A percentile compares a stretch with the other conserved stretches of the same genome.
Evolutionary conservation across 345 rosid species (phyloP).

Genomic region (Eucalyptus albens): DNA sequence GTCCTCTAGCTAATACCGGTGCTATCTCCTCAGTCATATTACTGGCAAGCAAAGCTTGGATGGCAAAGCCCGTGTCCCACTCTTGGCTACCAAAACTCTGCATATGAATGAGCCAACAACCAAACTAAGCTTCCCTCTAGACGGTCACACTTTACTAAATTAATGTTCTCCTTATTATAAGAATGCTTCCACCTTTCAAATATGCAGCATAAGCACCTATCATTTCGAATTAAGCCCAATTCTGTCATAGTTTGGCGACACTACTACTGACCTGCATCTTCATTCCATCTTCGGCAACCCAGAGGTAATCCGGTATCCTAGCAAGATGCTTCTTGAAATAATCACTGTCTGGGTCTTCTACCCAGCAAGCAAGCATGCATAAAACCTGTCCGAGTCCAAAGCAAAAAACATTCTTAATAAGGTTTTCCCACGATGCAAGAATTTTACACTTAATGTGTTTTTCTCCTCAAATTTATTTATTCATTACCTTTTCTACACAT

Average conservation of each 20-base stretch:
- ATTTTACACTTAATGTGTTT: not conserved
- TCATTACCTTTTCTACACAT: slow-evolving; percentile 17
- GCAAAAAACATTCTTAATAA: not conserved
- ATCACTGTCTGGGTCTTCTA: slow-evolving; percentile 47
- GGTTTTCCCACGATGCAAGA: not conserved
- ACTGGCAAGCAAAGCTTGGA: slow-evolving; percentile 32
- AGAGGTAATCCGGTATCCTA: slow-evolving; percentile 33
- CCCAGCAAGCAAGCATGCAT: slow-evolving; percentile 61
- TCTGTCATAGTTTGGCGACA: not conserved
- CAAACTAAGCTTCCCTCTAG: not conserved
- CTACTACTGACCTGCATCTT: slow-evolving; percentile 29
- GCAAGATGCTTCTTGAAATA: slow-evolving; percentile 46
- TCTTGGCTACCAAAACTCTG: slow-evolving; percentile 49
- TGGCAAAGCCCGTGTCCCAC: slow-evolving; percentile 41
- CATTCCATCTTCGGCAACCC: slow-evolving; percentile 68
- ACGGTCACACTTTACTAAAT: not conserved
- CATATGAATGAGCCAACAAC: not conserved
- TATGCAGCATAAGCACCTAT: not conserved
- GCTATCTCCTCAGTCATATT: slow-evolving; percentile 17
- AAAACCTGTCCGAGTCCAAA: slow-evolving; percentile 13
- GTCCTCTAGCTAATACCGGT: slow-evolving; percentile 11
- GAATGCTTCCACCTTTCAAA: not conserved
- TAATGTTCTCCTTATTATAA: not conserved
- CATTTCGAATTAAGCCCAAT: not conserved
- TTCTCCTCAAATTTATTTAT: not conserved